Conservation (phyloP, 2,329 filamentous ascomycete species). For the Aureobasidium sp. region DNA sequence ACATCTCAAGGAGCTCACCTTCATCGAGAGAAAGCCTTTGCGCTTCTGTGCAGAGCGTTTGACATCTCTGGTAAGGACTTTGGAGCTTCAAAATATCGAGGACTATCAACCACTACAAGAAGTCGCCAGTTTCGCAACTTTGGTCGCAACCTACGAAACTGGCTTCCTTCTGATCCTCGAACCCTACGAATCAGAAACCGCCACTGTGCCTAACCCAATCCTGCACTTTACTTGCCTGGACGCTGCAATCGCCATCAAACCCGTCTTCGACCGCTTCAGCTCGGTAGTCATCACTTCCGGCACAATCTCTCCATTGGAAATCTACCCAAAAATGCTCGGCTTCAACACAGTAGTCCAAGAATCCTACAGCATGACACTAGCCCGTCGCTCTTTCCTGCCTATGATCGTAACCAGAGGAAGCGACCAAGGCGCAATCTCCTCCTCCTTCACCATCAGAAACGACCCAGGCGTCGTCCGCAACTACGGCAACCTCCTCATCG, state of each 20-base stretch:
- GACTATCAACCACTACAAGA: constrained; percentile 96
- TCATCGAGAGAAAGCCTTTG: constrained; percentile 93
- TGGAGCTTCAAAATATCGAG: constrained; percentile 95
- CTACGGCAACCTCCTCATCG: constrained; percentile 85
- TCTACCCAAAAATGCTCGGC: constrained; percentile 98
- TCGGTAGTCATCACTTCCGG: constrained; percentile 98
- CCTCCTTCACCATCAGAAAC: constrained; percentile 89
- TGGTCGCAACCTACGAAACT: constrained; percentile 94
- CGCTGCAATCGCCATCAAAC: constrained; percentile 94
- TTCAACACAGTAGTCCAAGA: constrained; percentile 91
- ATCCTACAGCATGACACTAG: constrained; percentile 95
- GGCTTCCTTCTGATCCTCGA: constrained; percentile 96
- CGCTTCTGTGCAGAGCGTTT: constrained; percentile 91
- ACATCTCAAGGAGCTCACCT: constrained; percentile 90
- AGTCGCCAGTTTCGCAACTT: constrained; percentile 92
- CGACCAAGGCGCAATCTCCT: constrained; percentile 88
- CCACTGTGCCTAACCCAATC: constrained; percentile 93
- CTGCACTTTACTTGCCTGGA: constrained; percentile 95
- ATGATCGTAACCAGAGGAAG: constrained; percentile 96
- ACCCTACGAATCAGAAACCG: constrained; percentile 90
- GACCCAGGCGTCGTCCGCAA: constrained; percentile 96
- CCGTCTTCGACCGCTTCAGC: constrained; percentile 93
- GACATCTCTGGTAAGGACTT: constrained; percentile 85
- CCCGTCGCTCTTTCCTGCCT: constrained; percentile 86
- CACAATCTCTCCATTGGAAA: constrained; percentile 92